Conservation (phyloP, 495 filamentous ascomycete genomes). For the Podospora pseudopauciseta region DNA sequence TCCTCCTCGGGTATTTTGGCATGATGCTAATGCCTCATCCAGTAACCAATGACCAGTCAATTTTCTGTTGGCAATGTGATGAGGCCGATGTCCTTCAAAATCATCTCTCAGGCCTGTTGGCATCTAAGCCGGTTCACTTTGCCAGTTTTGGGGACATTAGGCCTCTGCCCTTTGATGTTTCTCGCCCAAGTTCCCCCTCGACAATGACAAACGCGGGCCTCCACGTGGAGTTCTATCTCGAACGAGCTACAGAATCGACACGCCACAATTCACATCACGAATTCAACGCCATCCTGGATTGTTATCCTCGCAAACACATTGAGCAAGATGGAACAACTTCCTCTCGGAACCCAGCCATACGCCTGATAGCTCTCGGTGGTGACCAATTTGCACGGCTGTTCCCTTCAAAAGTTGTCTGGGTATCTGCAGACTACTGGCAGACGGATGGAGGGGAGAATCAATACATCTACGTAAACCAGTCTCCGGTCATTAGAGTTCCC, state of each 20-base stretch:
- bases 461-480: constrained; percentile 3
- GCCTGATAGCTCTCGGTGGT: constrained; percentile 1
- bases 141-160: constrained; percentile 1
- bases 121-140: background rate
- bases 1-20: too few species aligned
- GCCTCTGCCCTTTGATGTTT: background rate
- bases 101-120: background rate
- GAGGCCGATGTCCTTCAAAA: background rate
- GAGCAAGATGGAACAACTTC: background rate
- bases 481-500: background rate
- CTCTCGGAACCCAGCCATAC: background rate
- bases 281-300: constrained; percentile 2
- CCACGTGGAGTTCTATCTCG: constrained; percentile 2
- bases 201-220: constrained; percentile 8
- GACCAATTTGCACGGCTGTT: constrained; percentile 1
- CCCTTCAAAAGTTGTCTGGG: background rate
- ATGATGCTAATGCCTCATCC: too few species aligned
- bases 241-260: background rate
- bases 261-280: background rate
- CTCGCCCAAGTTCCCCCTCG: background rate
- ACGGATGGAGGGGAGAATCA: background rate
- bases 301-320: background rate
- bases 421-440: background rate
- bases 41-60: constrained; percentile 5
- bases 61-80: background rate